phyloP scores from a whole-genome alignment of 805 yeast species.

The Tetrapisispora fleetii region DNA sequence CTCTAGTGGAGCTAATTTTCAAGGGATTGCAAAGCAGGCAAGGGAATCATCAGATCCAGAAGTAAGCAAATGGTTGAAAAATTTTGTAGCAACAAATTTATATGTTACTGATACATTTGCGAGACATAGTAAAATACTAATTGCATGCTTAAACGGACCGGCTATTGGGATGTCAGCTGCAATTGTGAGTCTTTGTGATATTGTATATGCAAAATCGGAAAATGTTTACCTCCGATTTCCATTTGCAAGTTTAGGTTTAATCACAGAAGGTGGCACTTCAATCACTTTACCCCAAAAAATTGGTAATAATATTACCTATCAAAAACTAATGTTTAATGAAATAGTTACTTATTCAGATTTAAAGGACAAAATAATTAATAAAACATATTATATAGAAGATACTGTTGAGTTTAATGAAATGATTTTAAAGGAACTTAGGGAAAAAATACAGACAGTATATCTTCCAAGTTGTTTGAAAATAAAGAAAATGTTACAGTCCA shows the following conservation, averaged over 20 bases:
- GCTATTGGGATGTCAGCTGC: constrained; percentile 74
- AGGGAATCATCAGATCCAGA: constrained; percentile 12
- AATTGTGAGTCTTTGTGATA: constrained; percentile 63
- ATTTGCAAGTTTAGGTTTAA: constrained; percentile 73
- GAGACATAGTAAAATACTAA: constrained; percentile 61
- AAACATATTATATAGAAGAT: constrained; percentile 37
- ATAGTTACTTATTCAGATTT: constrained; percentile 56
- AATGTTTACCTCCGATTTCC: constrained; percentile 57
- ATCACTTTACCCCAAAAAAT: constrained; percentile 58
- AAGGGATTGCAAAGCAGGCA: constrained; percentile 13
- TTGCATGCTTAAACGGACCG: constrained; percentile 77
- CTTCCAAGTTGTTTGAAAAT: constrained; percentile 36
- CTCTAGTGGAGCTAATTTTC: constrained; percentile 77
- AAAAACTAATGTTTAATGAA: constrained; percentile 60
- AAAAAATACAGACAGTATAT: constrained; percentile 30
- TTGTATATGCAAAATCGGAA: constrained; percentile 57
- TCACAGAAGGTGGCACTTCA: constrained; percentile 71
- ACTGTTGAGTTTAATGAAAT: constrained; percentile 39
- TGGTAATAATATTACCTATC: constrained; percentile 64
- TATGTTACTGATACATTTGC: constrained; percentile 58
- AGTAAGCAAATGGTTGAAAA: constrained; percentile 39
- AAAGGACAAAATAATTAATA: constrained; percentile 52
- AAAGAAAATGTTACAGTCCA: constrained; percentile 25
- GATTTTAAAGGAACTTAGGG: constrained; percentile 33
- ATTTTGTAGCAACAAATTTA: constrained; percentile 62